Evolutionary conservation across 495 filamentous ascomycete species (phyloP), one percentile per base, ranked within the genome.

Genomic region (Pyronema domesticum): DNA sequence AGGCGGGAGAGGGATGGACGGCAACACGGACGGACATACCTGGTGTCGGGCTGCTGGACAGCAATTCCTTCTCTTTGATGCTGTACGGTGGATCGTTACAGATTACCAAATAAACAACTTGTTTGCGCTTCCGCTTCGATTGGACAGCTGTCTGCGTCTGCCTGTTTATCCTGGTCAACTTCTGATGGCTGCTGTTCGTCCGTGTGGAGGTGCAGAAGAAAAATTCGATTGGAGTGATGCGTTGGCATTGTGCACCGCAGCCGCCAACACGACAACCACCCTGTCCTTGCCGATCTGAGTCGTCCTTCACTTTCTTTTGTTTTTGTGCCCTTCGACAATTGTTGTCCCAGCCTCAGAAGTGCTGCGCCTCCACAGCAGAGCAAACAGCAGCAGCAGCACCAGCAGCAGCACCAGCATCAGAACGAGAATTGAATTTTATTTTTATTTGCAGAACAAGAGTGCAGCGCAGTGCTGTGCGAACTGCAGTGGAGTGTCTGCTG

Each of bases 221-320:
- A 50, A 50, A 50, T 15, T 15, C 30, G 47, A 50, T 36, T 50
- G 47, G 47, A 42, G 47, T 50, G 47, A 50, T 50, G 47, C 47
- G 47, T 36, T 50, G 47, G 47, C 47, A 50, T 8, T 8, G 43
- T 15, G n/a, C 19, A 15, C 45, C 11, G 47, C 47, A 34, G 30
- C 47, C 47, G 30, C 18, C 47, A 50, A 50, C 47, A 36, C 47
- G 18, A 50, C 47, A 50, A 35, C 47, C 36, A 13, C 18, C 47
- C 36, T 34, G 47, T 50, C 19, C 11, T 36, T 50, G 47, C 10
- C 45, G 45, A 47, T 47, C 45, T 47, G 45, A 47, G 45, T 47
- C 45, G 11, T 13, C 39, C 39, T 42, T 42, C 39, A 7, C 39
- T 42, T 42, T 42, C 11, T 42, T 42, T 42, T 42, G 11, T 42